These are phyloP conservation scores for Paramecium biaurelia DNA, from an alignment of 73 alveolate species.

Conservation along the genomic window DNA sequence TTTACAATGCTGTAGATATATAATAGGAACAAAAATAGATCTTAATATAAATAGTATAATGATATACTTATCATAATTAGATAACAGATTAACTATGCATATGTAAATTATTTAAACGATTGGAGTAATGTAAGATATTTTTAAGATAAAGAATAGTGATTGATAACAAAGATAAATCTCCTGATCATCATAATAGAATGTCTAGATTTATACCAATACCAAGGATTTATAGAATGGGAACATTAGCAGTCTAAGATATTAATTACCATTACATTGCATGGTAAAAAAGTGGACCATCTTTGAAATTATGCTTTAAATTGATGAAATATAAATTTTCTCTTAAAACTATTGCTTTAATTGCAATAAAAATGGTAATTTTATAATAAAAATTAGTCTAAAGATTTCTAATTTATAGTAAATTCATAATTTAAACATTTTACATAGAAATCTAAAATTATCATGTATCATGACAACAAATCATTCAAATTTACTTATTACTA, in stretches of 20 bases:
- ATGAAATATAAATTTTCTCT: not conserved
- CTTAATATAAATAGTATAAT: not conserved
- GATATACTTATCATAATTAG: not conserved
- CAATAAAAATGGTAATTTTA: not conserved
- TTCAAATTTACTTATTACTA: not conserved
- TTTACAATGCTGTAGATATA: not conserved
- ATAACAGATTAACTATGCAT: not conserved
- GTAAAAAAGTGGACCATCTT: not conserved
- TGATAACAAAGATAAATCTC: not conserved
- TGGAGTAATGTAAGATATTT: not conserved
- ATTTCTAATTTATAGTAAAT: not conserved
- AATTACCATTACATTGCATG: not conserved
- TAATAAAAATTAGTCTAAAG: not conserved
- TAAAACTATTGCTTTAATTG: not conserved
- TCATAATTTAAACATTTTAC: not conserved
- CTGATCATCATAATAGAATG: not conserved
- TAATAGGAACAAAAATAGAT: not conserved
- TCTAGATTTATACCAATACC: not conserved
- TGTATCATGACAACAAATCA: not conserved
- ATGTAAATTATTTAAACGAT: not conserved
- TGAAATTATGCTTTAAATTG: not conserved
- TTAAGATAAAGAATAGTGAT: not conserved
- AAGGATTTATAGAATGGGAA: not conserved
- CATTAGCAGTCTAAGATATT: not conserved
- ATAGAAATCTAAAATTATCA: not conserved